Evolutionary conservation across 2,329 filamentous ascomycete genomes (phyloP), one percentile per base, ranked within the genome.

Genomic region (Coccinonectria pachysandricola): DNA sequence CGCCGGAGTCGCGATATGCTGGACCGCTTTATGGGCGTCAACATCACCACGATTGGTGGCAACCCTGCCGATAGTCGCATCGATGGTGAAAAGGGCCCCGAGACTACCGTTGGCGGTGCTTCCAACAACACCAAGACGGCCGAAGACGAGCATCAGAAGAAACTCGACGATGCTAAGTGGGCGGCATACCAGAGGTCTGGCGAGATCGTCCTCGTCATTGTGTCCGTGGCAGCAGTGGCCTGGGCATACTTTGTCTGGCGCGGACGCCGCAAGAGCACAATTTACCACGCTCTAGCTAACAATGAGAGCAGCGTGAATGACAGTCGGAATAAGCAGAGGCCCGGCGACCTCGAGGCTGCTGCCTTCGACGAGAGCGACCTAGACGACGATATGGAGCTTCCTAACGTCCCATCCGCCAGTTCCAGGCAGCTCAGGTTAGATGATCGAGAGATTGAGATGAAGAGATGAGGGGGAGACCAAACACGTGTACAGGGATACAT

Each of bases 1-100:
- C 76, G 85, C 24, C 79, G 86, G 34, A 81, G 78, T 12, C 75
- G 88, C 35, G 91, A 96, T 53, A 98, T 98, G 91, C 75, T 98
- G 10, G 88, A 98, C 56, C 81, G 91, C 20, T 94, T 98, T 59
- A 85, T 96, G 70, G 74, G 75, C 24, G 84, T 98, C 20, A 86
- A 96, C 49, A 92, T 96, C 40, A 80, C 74, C 43, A 79, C 72
- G 47, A 92, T 95, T 39, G 88, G 88, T 32, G 87, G 84, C 26
- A 60, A 63, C 26, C 84, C 86, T 0, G 71, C 77, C 1, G 81
- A 93, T 53, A 86, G 78, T 31, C 71, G 72, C 16, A 79, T 94
- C 30, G 86, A 93, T 48, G 87, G 87, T 30, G 83, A 92, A 53
- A 85, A 86, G 51, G 73, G 80, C 2, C 75, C 75, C 5, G 70